Conservation (phyloP, 169 alveolate genomes). For the Plasmodium gallinaceum region DNA sequence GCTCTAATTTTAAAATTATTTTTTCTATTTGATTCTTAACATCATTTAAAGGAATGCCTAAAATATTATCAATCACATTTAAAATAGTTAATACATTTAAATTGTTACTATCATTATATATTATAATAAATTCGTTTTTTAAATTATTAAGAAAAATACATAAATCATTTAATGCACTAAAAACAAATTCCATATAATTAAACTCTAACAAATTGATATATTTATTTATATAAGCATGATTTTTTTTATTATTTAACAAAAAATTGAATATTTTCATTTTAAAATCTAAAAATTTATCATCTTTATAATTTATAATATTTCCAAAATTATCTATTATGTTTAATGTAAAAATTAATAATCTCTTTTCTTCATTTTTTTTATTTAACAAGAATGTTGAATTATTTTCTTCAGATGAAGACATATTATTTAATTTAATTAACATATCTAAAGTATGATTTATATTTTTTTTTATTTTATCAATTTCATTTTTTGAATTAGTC, state of each 20-base stretch:
- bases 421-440: conserved; percentile 17
- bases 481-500: background rate
- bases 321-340: conserved; percentile 39
- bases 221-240: conserved; percentile 67
- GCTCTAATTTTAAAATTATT: conserved; percentile 40
- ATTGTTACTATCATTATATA: conserved; percentile 66
- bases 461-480: conserved; percentile 15
- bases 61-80: conserved; percentile 37
- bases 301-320: conserved; percentile 40
- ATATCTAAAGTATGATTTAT: conserved; percentile 31
- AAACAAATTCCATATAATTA: conserved; percentile 25
- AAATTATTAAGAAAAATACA: conserved; percentile 24
- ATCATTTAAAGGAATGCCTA: conserved; percentile 33
- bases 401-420: background rate
- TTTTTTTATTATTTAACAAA: conserved; percentile 35
- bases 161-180: conserved; percentile 47
- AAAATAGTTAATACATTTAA: conserved; percentile 20
- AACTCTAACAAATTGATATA: conserved; percentile 38
- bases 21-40: conserved; percentile 50
- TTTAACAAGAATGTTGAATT: background rate
- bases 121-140: conserved; percentile 12
- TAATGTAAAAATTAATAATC: conserved; percentile 46
- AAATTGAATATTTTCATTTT: conserved; percentile 33
- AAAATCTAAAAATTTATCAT: conserved; percentile 39
- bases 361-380: conserved; percentile 49